Base-by-base conservation (phyloP, 495 filamentous ascomycete species). In the Hyaloscypha variabilis region DNA sequence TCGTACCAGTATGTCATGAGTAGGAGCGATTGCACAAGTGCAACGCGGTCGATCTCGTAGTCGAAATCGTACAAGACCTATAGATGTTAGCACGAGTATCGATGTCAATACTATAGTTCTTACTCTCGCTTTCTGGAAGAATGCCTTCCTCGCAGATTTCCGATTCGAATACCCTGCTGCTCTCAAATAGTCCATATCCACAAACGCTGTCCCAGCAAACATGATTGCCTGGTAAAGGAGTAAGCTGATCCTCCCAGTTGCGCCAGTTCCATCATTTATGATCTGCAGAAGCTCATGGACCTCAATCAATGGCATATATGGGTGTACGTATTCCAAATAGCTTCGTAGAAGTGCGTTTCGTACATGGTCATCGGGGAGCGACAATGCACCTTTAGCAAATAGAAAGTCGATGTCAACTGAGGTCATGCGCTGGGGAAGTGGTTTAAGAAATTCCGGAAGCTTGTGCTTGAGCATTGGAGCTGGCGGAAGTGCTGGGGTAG, bases 1-100 rank as follows among this genome's bases (percentile, higher is more conserved):
- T 94, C 91, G 70, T 94, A 96, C 91, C 91, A 96, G 72, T 92
- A 94, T 13, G 91, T 93, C 88, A 96, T 92, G 26, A 96, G 79
- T 10, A 96, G 80, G 5, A 96, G 79, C 13, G 90, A 87, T 74
- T 96, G 92, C 3, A 96, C 90, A n/a, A 95, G 81, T 17, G 89
- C 83, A 60, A 96, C 86, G 39, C 91, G 89, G 25, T 86, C 84
- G n/a, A 67, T 55, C 74, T 96, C 92, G 71, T 91, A 91, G 71
- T 96, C 92, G 66, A 93, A 92, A 70, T 95, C 92, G 71, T 95
- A 95, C 26, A 96, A 78, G 8, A 73, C 66, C 71, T 73, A 34
- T 3, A 51, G 93, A 92, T 36, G 23, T 71, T 49, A 67, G 64
- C 28, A 25, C 14, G 86, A 74, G 82, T 86, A 29, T 49, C 28